Evolutionary conservation across 495 filamentous ascomycete genomes (phyloP), one percentile per base, ranked within the genome.

Genomic region (Parachaetomium inaequale): DNA sequence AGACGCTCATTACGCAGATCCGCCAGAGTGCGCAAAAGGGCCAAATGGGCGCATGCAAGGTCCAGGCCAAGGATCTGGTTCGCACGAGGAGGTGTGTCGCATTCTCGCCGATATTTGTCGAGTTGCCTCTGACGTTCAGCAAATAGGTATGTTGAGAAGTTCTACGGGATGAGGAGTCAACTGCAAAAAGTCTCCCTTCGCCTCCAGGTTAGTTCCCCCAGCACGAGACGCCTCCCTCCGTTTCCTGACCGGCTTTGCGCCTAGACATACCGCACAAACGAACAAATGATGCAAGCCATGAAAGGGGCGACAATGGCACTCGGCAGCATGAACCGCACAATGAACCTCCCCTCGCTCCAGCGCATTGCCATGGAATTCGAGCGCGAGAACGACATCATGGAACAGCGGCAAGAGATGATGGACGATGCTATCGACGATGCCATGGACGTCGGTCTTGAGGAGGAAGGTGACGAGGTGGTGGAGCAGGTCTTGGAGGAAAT

Each of bases 221-320:
- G 0, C 3, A 7, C 54, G 1, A 19, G 40, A 15, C 7, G 25
- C 15, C 19, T n/a, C 2, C 3, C 17, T 4, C 28, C 0, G 63
- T 54, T 50, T 40, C 40, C 55, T 66, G 38, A 64, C 38, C 46
- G 65, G 15, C 50, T 55, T 32, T 31, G 43, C 28, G n/a, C 36
- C 25, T 63, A 96, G 88, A 98, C 94, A 36, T 92, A 97, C 40
- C 86, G 95, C 51, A 96, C 92, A 68, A 98, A 98, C 76, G 94
- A 98, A 73, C 92, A 96, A 76, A 98, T 98, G 94, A 96, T 96
- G 92, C 91, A 96, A 72, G 93, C 92, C 6, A 98, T 98, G 94
- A 98, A 96, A 72, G 94, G 95, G 54, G 95, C 94, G 5, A 98
- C 95, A 0, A 84, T 87, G 70, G 85, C 96, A 3, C 81, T 98